Evolutionary conservation across 2,329 filamentous ascomycete species (phyloP).

Genomic region (Aspergillus awamori): DNA sequence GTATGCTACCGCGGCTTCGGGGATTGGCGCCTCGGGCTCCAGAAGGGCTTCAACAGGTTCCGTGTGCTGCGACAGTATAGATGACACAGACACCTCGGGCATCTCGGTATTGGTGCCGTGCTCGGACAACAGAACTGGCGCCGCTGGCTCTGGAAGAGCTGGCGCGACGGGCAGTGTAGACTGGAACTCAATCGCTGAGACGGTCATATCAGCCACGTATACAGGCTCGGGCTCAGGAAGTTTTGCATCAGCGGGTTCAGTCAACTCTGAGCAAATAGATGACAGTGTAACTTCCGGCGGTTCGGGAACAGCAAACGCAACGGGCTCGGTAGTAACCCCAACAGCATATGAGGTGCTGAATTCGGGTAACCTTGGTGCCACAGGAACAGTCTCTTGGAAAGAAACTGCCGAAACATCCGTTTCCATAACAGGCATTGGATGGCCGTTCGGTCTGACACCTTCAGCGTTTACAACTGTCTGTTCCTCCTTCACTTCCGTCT

Average conservation of each 20-base stretch:
- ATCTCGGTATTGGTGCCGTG: constrained; percentile 21
- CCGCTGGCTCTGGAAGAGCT: constrained; percentile 23
- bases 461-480: constrained; percentile 35
- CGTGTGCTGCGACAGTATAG: constrained; percentile 35
- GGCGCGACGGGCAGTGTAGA: constrained; percentile 28
- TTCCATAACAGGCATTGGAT: constrained; percentile 25
- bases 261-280: constrained; percentile 35
- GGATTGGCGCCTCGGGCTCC: constrained; percentile 20
- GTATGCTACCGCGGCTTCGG: constrained; percentile 18
- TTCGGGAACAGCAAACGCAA: constrained; percentile 21
- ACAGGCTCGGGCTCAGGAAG: constrained; percentile 28
- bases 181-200: constrained; percentile 24
- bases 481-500: constrained; percentile 18
- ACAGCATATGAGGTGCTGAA: constrained; percentile 37
- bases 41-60: constrained; percentile 28
- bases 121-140: constrained; percentile 21
- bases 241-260: constrained; percentile 24
- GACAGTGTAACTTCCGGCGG: constrained; percentile 36
- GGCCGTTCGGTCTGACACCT: constrained; percentile 20
- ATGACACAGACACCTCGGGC: constrained; percentile 34
- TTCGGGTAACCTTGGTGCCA: constrained; percentile 47
- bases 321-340: constrained; percentile 34
- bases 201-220: constrained; percentile 23
- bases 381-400: constrained; percentile 40
- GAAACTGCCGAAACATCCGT: constrained; percentile 38